Evolutionary conservation across 805 yeast genomes (phyloP), one percentile per base, ranked within the genome.

Genomic region (Lipomyces mesembrius): DNA sequence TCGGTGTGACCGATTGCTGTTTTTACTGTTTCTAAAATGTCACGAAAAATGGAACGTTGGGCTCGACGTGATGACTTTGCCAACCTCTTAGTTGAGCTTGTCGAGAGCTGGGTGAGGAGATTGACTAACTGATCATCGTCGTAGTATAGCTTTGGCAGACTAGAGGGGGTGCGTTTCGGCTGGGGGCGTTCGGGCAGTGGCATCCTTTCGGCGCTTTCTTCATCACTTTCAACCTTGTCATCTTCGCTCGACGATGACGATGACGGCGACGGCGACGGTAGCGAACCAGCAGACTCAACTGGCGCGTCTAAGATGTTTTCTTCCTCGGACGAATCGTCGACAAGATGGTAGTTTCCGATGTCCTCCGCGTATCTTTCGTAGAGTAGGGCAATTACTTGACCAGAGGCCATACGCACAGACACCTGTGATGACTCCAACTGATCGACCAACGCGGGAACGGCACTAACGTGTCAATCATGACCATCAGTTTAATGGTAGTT

Each of bases 1-100:
- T 60, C 61, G 11, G 57, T 39, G 20, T 59, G 37, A 20, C 60
- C 64, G 8, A 68, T 55, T 3, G 72, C 65, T 5, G 59, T 14
- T n/a, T 52, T 60, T 5, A 72, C 74, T 2, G 74, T 72, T n/a
- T 63, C 71, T 39, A 70, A 59, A 12, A 72, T 66, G 56, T 72
- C 74, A 3, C 74, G 69, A 52, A 72, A 72, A 34, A 71, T 63
- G 14, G 73, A 67, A 34, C 71, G 74, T 58, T 68, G 74, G 5
- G 49, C 66, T 22, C 65, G 57, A 17, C 74, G 65, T n/a, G 70
- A 63, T 7, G 71, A 58, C 52, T 72, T 72, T 11, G 74, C 65
- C 11, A 73, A 37, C n/a, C 66, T 61, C 54, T 72, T 72, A 8
- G 72, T 43, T 22, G 73, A 70, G 57, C 61, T 62, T 22, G 72